Evolutionary conservation across 2,329 filamentous ascomycete species (phyloP).

Genomic region (Rutstroemia sp.): DNA sequence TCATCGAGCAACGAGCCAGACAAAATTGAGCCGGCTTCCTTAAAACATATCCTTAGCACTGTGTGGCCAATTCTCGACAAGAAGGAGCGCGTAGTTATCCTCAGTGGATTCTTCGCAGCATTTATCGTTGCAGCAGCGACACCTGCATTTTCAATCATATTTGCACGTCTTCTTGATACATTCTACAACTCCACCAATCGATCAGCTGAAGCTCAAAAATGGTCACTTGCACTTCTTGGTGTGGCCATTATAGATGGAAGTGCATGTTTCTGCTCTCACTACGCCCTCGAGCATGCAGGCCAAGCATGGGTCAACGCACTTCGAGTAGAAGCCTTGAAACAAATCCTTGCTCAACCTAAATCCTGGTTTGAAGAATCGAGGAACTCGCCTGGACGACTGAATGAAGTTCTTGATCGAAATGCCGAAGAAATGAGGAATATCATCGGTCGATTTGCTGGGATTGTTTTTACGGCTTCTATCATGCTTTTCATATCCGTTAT

Average conservation of each 20-base stretch:
- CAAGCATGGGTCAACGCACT: conserved; percentile 72
- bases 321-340: conserved; percentile 58
- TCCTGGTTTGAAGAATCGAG: conserved; percentile 68
- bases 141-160: conserved; percentile 65
- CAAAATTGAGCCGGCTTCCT: conserved; percentile 21
- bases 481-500: conserved; percentile 63
- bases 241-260: conserved; percentile 61
- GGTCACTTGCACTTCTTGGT: conserved; percentile 62
- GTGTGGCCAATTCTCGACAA: conserved; percentile 59
- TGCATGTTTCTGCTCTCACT: conserved; percentile 59
- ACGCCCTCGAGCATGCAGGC: conserved; percentile 61
- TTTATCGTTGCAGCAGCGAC: conserved; percentile 22
- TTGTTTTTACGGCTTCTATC: conserved; percentile 55
- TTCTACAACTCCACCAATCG: conserved; percentile 47
- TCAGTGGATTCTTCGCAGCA: conserved; percentile 46
- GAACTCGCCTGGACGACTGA: conserved; percentile 57
- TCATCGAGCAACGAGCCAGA: background rate
- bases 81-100: conserved; percentile 45
- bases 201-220: conserved; percentile 34
- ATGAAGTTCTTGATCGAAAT: conserved; percentile 68
- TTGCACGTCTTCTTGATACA: conserved; percentile 63
- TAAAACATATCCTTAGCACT: conserved; percentile 55
- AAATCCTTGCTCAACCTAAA: conserved; percentile 67
- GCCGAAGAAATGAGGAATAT: conserved; percentile 84
- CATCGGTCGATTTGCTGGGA: conserved; percentile 68